phyloP scores from a whole-genome alignment of 176 grass and related monocot genomes.

The Oryza coarctata region DNA sequence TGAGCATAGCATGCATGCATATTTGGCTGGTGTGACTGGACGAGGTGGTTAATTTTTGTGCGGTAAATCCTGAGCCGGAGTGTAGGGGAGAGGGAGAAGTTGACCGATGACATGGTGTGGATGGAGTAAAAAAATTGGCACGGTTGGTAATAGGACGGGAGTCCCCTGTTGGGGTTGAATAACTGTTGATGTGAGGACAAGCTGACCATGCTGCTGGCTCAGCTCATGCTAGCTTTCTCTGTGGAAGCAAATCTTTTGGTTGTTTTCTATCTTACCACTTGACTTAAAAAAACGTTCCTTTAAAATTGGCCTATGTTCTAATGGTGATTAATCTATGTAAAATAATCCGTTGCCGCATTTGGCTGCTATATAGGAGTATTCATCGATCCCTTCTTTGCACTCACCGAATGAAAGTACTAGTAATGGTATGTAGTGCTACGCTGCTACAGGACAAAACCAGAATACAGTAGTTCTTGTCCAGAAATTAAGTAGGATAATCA shows the following conservation, averaged over 20 bases:
- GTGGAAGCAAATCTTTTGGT: background rate
- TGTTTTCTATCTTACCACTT: background rate
- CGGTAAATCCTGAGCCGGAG: conserved; percentile 21
- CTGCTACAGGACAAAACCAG: background rate
- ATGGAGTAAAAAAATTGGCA: background rate
- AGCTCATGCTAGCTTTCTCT: background rate
- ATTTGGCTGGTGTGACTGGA: conserved; percentile 40
- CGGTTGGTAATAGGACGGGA: background rate
- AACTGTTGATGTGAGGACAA: conserved; percentile 45
- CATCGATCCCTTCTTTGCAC: too few relatives aligned
- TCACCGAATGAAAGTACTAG: background rate
- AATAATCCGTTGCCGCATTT: background rate
- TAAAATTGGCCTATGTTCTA: background rate
- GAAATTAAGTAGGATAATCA: background rate
- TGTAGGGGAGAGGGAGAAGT: background rate
- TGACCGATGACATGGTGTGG: background rate
- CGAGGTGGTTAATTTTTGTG: conserved; percentile 16
- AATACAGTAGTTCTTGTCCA: background rate
- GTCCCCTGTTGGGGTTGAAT: conserved; percentile 40
- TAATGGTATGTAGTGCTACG: too few relatives aligned
- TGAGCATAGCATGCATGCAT: conserved; percentile 3
- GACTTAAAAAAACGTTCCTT: background rate
- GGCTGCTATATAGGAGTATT: background rate
- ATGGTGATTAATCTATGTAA: background rate
- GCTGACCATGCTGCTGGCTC: conserved; percentile 30